Conservation (phyloP, 2,329 filamentous ascomycete species). For the Helminthosporium solani region DNA sequence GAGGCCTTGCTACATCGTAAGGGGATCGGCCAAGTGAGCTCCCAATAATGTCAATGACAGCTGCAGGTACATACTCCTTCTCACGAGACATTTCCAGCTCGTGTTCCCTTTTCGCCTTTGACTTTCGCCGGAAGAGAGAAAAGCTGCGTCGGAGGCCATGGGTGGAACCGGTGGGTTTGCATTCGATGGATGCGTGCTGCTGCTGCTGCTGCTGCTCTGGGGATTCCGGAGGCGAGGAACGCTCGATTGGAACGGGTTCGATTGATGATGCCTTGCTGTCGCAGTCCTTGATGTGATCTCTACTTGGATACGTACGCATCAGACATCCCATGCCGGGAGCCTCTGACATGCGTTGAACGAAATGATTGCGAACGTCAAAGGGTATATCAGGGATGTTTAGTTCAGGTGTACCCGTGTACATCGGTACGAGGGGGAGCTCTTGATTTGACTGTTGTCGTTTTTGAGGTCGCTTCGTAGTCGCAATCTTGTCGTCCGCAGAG, state of each 20-base stretch:
- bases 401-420: slow-evolving; percentile 30
- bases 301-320: slow-evolving; percentile 37
- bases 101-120: slow-evolving; percentile 24
- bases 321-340: slow-evolving; percentile 41
- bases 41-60: slow-evolving; percentile 45
- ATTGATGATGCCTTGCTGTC: slow-evolving; percentile 7
- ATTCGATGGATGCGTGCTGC: slow-evolving; percentile 18
- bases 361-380: slow-evolving; percentile 35
- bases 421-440: slow-evolving; percentile 33
- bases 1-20: slow-evolving; percentile 45
- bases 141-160: slow-evolving; percentile 27
- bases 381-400: slow-evolving; percentile 37
- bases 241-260: slow-evolving; percentile 10
- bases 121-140: slow-evolving; percentile 34
- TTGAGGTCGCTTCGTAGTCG: slow-evolving; percentile 30
- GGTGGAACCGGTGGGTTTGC: slow-evolving; percentile 22
- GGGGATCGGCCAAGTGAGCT: slow-evolving; percentile 45
- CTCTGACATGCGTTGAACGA: slow-evolving; percentile 37
- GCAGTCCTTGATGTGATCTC: slow-evolving; percentile 22
- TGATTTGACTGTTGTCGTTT: slow-evolving; percentile 31
- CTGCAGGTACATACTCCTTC: slow-evolving; percentile 12
- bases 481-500: slow-evolving; percentile 22
- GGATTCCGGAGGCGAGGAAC: slow-evolving; percentile 11
- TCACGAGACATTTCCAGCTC: slow-evolving; percentile 3
- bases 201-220: slow-evolving; percentile 11